Conservation (phyloP, 2,329 filamentous ascomycete genomes). For the Alternaria rosae region DNA sequence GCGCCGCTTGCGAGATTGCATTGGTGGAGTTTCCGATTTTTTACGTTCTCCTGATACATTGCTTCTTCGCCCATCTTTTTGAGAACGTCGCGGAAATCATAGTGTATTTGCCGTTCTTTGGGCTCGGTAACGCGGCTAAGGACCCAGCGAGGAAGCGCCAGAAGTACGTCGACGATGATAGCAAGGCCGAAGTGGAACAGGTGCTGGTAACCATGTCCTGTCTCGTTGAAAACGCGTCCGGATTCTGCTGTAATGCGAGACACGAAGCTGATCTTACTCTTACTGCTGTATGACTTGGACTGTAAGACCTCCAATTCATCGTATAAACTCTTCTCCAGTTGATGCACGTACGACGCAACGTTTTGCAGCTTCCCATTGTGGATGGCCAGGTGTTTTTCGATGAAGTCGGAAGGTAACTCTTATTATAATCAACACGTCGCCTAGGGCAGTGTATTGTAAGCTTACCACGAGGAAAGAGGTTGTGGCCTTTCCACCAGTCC, state of each 20-base stretch:
- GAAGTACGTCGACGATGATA: too few relatives aligned
- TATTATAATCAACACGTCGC: not conserved
- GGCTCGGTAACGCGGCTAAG: too few relatives aligned
- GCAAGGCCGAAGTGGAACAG: too few relatives aligned
- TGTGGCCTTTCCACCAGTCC: not conserved
- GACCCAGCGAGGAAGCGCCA: too few relatives aligned
- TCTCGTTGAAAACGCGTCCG: not conserved
- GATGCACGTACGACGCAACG: not conserved
- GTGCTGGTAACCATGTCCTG: too few relatives aligned
- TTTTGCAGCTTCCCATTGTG: not conserved
- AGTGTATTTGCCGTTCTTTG: too few relatives aligned
- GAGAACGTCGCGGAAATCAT: too few relatives aligned
- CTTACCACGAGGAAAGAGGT: not conserved
- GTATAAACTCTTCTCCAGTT: not conserved
- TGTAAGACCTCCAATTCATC: not conserved
- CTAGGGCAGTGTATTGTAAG: not conserved
- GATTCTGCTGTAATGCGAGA: not conserved
- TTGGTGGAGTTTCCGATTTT: not conserved
- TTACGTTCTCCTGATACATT: too few relatives aligned
- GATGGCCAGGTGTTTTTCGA: not conserved
- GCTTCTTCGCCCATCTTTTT: too few relatives aligned
- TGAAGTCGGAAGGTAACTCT: not conserved
- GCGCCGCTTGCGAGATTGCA: not conserved
- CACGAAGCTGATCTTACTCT: not conserved
- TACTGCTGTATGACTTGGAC: not conserved